phyloP scores from a whole-genome alignment of 305 asterid species.

The Coffea humblotiana region DNA sequence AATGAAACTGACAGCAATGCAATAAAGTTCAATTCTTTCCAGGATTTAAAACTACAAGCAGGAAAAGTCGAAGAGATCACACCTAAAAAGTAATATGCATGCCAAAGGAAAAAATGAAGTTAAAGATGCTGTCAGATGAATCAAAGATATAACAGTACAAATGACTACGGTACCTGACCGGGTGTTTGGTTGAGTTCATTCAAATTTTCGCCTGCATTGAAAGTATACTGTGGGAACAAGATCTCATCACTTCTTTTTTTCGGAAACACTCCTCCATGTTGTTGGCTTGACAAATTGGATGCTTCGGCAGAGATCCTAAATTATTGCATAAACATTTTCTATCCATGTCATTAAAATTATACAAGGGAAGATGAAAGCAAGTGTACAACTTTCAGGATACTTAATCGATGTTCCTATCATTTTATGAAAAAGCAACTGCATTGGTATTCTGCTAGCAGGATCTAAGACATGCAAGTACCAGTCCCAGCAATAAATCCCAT shows the following conservation, averaged over 20 bases:
- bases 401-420: too few relatives aligned
- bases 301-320: conserved; percentile 75
- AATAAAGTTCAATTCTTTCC: background rate
- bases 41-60: background rate
- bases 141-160: background rate
- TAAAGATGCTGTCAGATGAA: background rate
- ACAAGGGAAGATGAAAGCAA: conserved; percentile 4
- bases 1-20: background rate
- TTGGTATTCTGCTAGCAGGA: background rate
- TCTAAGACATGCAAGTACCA: background rate
- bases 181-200: conserved; percentile 35
- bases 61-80: background rate
- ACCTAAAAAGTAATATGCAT: too few relatives aligned
- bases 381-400: background rate
- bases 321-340: background rate
- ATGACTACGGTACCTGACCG: conserved; percentile 38
- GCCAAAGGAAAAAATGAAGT: background rate
- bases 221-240: conserved; percentile 34
- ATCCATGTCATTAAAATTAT: background rate
- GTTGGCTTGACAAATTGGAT: conserved; percentile 48
- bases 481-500: background rate
- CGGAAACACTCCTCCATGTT: conserved; percentile 38
- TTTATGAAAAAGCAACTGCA: background rate
- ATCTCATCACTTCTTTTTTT: conserved; percentile 39
- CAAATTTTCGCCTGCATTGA: conserved; percentile 39